Percentiles rank a stretch among this genome's conserved stretches.
Conservation (phyloP, 208 protist species). For the Wallacemonas rigidus region DNA sequence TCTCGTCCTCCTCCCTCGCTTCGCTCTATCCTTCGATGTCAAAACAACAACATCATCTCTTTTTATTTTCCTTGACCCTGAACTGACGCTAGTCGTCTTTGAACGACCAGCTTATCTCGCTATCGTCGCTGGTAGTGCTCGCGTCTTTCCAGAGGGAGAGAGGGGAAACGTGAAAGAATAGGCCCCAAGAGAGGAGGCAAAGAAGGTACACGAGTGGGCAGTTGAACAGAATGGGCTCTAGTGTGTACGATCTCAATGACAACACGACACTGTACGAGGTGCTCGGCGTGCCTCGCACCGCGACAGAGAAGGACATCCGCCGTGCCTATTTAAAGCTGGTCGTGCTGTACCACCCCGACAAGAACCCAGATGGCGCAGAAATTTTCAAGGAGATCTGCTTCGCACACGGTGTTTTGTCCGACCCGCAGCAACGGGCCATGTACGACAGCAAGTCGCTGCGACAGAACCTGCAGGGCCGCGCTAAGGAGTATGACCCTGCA, state of each 20-base stretch:
- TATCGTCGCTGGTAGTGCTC: no score
- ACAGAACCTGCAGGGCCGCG: slow-evolving; percentile 56
- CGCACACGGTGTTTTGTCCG: slow-evolving; percentile 81
- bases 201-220: no score
- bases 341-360: slow-evolving; percentile 91
- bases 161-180: no score
- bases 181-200: no score
- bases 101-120: not conserved
- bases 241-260: slow-evolving; percentile 73
- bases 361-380: slow-evolving; percentile 79
- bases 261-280: slow-evolving; percentile 83
- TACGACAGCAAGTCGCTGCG: slow-evolving; percentile 77
- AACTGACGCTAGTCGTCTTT: not conserved
- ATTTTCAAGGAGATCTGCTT: slow-evolving; percentile 89
- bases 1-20: no score
- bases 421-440: slow-evolving; percentile 70
- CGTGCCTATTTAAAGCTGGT: slow-evolving; percentile 86
- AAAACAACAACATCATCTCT: not conserved
- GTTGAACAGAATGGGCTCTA: slow-evolving; percentile 33
- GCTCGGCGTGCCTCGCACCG: slow-evolving; percentile 56
- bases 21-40: no score
- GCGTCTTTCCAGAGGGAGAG: no score
- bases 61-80: not conserved
- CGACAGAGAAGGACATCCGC: slow-evolving; percentile 76
- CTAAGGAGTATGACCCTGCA: slow-evolving; percentile 70